These are phyloP conservation scores for Penicillium ucsense DNA, from an alignment of 495 filamentous ascomycete species.

Conservation along the genomic window DNA sequence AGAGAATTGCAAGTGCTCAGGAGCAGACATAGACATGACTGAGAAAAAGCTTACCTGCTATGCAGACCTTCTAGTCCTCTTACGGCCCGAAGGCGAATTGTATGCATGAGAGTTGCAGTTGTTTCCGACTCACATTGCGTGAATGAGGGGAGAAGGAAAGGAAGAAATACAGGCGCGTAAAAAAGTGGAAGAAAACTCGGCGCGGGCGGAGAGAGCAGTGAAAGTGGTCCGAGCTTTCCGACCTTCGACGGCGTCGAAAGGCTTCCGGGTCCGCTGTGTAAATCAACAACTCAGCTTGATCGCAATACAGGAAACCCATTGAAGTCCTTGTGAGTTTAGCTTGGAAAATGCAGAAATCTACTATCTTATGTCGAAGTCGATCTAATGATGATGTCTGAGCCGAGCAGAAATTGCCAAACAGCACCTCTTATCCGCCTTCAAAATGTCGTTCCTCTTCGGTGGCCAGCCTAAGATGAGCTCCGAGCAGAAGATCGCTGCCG, in stretches of 20 bases:
- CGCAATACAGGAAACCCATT: not conserved
- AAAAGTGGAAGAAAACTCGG: constrained; percentile 7
- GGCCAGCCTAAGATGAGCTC: constrained; percentile 76
- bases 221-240: constrained; percentile 28
- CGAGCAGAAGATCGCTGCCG: constrained; percentile 88
- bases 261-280: constrained; percentile 6
- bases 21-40: not conserved
- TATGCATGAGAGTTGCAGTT: constrained; percentile 20
- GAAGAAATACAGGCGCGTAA: not conserved
- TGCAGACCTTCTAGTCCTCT: constrained; percentile 15
- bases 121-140: constrained; percentile 14
- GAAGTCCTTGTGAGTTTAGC: not conserved
- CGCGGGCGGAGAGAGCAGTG: constrained; percentile 6
- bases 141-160: constrained; percentile 9
- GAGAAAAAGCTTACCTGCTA: constrained; percentile 26
- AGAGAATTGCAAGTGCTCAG: too few species aligned
- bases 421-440: constrained; percentile 21
- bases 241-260: constrained; percentile 11
- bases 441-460: constrained; percentile 93
- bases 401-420: not conserved
- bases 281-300: constrained; percentile 2
- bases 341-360: not conserved
- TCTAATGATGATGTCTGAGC: too few species aligned
- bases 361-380: not conserved
- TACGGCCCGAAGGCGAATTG: constrained; percentile 26